Evolutionary conservation across 208 protist species (phyloP).

Genomic region (Trypanosoma congolense): DNA sequence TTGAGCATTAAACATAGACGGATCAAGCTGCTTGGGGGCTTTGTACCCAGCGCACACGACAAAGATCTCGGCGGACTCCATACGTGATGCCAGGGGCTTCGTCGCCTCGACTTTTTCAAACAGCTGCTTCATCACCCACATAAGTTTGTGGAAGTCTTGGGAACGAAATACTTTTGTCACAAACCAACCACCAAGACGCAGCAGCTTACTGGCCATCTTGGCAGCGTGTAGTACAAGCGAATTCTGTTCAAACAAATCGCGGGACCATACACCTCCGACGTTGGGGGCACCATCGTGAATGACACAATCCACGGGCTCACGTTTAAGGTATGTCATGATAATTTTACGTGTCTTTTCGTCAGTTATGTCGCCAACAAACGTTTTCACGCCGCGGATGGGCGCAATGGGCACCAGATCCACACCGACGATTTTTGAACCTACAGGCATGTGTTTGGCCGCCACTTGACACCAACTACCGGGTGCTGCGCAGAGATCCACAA

Average conservation of each 20-base stretch:
- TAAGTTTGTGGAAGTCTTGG: conserved; percentile 96
- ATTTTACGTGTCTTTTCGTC: conserved; percentile 94
- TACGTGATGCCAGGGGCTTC: conserved; percentile 96
- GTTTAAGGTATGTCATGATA: conserved; percentile 93
- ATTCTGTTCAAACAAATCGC: conserved; percentile 98
- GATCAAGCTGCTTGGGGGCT: conserved; percentile 95
- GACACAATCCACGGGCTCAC: conserved; percentile 91
- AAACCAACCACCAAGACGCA: conserved; percentile 92
- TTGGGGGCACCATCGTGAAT: conserved; percentile 99
- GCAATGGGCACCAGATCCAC: conserved; percentile 98
- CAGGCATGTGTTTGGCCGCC: conserved; percentile 95
- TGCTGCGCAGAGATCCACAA: conserved; percentile 97
- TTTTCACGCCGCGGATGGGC: conserved; percentile 95
- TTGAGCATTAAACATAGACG: conserved; percentile 93
- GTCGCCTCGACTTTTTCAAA: conserved; percentile 98
- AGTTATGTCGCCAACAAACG: conserved; percentile 98
- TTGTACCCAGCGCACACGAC: conserved; percentile 97
- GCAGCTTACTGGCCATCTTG: conserved; percentile 95
- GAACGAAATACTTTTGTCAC: conserved; percentile 99
- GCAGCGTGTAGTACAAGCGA: conserved; percentile 93
- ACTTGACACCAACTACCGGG: conserved; percentile 97
- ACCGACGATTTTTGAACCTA: conserved; percentile 94
- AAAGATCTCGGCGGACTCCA: conserved; percentile 99
- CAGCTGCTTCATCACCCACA: conserved; percentile 98
- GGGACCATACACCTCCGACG: conserved; percentile 97